Percentiles rank a stretch among this genome's conserved stretches.
These are phyloP conservation scores for Ceratocystis ficicola DNA, from an alignment of 2,329 filamentous ascomycete genomes.

Conservation along the genomic window DNA sequence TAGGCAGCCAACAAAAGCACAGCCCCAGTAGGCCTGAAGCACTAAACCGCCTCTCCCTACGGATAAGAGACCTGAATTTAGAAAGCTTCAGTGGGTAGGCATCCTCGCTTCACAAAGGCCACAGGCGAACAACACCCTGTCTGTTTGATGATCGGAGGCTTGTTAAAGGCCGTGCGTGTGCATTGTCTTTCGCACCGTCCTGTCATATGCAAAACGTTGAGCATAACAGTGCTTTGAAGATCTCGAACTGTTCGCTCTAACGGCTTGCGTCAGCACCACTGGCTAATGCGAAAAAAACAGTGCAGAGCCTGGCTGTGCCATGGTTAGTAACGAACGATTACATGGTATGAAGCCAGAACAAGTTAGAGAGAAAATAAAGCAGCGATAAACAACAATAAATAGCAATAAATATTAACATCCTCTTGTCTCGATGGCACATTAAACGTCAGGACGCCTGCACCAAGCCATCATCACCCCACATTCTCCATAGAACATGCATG, in stretches of 20 bases:
- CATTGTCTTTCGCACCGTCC: not conserved
- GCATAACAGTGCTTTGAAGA: not conserved
- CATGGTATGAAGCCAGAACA: no score
- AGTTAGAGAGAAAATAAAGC: no score
- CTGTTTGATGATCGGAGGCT: no score
- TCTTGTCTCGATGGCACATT: no score
- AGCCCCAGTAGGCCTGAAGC: not conserved
- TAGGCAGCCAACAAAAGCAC: not conserved
- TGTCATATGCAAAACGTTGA: no score
- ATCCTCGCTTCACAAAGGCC: not conserved
- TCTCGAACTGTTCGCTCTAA: not conserved
- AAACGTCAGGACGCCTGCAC: no score
- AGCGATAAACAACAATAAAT: no score
- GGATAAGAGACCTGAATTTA: not conserved
- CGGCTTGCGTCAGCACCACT: conserved; percentile 9
- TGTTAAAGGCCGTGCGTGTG: not conserved
- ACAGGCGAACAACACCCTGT: no score
- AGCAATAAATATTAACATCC: no score
- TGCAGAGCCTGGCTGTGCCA: not conserved
- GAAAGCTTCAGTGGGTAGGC: not conserved
- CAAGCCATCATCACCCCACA: no score
- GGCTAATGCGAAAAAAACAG: not conserved
- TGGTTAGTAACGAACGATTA: no score
- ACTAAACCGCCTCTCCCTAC: not conserved
- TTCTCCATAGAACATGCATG: no score